Conservation (phyloP, 495 filamentous ascomycete genomes). For the Friedmanniomyces endolithicus region DNA sequence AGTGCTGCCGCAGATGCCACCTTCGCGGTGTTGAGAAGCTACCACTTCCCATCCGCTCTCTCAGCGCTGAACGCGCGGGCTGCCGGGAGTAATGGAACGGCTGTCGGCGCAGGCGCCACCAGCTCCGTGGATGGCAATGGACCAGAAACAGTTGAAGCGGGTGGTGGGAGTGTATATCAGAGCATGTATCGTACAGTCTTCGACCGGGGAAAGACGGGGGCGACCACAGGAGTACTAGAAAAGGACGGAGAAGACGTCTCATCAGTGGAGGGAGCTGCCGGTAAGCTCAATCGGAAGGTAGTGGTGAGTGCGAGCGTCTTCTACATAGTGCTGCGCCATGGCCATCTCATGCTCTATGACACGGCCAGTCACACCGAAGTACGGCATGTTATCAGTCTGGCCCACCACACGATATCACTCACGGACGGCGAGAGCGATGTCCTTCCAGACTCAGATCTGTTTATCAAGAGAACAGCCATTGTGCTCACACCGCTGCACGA, state of each 20-base stretch:
- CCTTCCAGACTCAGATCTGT: constrained; percentile 85
- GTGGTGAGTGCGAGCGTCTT: constrained; percentile 1
- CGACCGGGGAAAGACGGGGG: constrained; percentile 52
- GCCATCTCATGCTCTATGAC: constrained; percentile 94
- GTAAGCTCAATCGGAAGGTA: constrained; percentile 35
- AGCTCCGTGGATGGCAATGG: constrained; percentile 60
- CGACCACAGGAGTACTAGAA: constrained; percentile 35
- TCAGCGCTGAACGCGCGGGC: constrained; percentile 7
- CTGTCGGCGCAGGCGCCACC: constrained; percentile 71
- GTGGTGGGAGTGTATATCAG: constrained; percentile 86
- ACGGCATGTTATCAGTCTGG: constrained; percentile 83
- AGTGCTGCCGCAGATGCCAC: constrained; percentile 4
- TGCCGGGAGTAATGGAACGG: neutral
- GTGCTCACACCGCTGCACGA: constrained; percentile 54
- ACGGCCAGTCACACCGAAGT: constrained; percentile 81
- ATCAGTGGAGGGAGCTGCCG: constrained; percentile 53
- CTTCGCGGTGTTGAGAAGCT: constrained; percentile 89
- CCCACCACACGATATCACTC: constrained; percentile 74
- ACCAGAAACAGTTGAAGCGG: constrained; percentile 33
- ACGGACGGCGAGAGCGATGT: constrained; percentile 46
- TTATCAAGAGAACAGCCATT: constrained; percentile 90
- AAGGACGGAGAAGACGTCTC: constrained; percentile 39
- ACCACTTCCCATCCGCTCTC: constrained; percentile 27
- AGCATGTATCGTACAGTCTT: constrained; percentile 95
- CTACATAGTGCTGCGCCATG: constrained; percentile 50